A percentile compares a stretch with the other conserved stretches of the same genome.
phyloP scores from a whole-genome alignment of 176 grass and related monocot genomes.

The Zizania latifolia region DNA sequence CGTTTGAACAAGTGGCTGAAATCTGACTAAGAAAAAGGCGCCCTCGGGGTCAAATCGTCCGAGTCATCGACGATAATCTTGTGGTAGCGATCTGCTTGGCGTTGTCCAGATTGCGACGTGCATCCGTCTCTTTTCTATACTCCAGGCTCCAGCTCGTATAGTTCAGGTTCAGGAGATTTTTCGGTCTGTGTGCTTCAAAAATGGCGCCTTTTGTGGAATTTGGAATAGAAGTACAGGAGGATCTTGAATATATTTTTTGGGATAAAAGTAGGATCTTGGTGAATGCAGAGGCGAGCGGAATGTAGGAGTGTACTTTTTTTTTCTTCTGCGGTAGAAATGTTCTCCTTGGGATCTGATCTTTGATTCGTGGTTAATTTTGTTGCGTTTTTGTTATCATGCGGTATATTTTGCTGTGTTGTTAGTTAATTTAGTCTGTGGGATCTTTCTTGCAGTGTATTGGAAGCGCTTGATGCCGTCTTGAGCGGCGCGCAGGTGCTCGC shows the following conservation, averaged over 20 bases:
- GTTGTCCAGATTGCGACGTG: constrained; percentile 9
- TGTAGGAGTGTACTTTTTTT: too few relatives aligned
- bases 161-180: neutral
- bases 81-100: neutral
- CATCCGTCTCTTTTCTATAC: neutral
- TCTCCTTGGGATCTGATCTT: neutral
- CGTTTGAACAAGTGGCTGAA: neutral
- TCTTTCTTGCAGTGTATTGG: constrained; percentile 52
- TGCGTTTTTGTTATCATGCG: neutral
- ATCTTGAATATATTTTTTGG: too few relatives aligned
- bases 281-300: neutral
- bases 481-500: constrained; percentile 64
- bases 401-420: constrained; percentile 2
- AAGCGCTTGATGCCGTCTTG: constrained; percentile 65
- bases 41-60: constrained; percentile 47
- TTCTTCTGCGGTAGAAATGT: too few relatives aligned
- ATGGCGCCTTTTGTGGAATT: neutral
- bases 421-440: constrained; percentile 6
- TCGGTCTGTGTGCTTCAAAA: constrained; percentile 13
- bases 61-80: constrained; percentile 16
- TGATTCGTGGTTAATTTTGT: neutral
- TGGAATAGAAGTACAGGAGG: neutral
- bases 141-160: constrained; percentile 15
- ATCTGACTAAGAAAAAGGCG: neutral
- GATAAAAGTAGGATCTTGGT: neutral